Base-by-base conservation (phyloP, 2,329 filamentous ascomycete species). In the Blumeria graminis region DNA sequence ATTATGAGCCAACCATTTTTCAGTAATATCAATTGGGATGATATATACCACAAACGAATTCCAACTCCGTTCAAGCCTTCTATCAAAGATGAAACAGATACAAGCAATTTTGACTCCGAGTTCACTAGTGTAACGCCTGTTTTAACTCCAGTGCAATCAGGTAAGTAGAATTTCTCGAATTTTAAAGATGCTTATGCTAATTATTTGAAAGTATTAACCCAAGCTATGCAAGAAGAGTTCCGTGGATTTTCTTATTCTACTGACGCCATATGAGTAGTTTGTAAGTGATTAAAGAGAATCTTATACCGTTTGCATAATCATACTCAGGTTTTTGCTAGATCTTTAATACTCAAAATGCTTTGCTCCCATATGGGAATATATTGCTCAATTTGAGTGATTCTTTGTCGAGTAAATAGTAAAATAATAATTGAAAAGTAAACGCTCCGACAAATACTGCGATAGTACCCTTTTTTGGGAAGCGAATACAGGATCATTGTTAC, bases 171-270 rank as follows among this genome's bases (percentile, higher is more conserved):
- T 38, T 56, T 55, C 43, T 51, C n/a, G 39, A 11, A 8, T 6
- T 3, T 6, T 41, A 22, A 10, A 6, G 33, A 8, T 6, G 6
- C 22, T 7, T 38, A 38, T 13, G 43, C 60, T 58, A 56, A 62
- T 28, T 18, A 55, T 54, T 8, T 16, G 43, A 46, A 46, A 94
- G 92, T 98, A 48, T 77, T 98, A 61, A 94, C 90, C 33, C 92
- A 96, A 74, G 87, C 88, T 46, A 96, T 96, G 89, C 92, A 98
- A 72, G 92, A 98, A 73, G 89, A 98, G 69, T 98, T 98, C 83
- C 81, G 92, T 58, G 92, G 92, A 62, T 98, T 98, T 74, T 96
- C 90, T 32, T 98, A 98, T 71, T 65, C 64, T 13, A 65, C 64
- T 7, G 66, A 68, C 57, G 66, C 67, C 43, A 59, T 67, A 51